Evolutionary conservation across 441 rosid genomes (phyloP), one percentile per base, ranked within the genome.

Genomic region (Rhodomyrtus psidioides): DNA sequence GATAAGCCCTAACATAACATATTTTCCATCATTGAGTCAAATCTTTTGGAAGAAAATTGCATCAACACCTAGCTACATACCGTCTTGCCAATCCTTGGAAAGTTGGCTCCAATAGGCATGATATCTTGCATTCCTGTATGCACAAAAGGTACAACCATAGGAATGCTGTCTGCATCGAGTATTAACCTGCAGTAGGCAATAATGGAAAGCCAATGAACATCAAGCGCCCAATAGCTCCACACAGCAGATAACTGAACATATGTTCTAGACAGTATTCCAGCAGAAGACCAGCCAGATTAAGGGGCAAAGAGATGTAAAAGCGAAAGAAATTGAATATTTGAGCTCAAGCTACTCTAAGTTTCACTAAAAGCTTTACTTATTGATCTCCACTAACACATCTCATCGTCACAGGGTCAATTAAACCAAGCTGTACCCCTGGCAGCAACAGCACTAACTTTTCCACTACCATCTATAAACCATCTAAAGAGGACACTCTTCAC

Each of bases 121-220:
- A 97, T 91, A 44, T 97, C 98, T 58, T 97, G 99, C 99, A 96
- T 96, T 82, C 99, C 99, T 30, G 93, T 91, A 87, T 97, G 99
- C 44, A 93, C 99, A 91, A 97, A 97, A 46, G 99, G 99, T 58
- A 97, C 90, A 83, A 97, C 98, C 89, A 95, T 86, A 1, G 99
- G 99, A 76, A 92, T 85, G 60, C 87, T 91, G 87, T 97, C 99
- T 39, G 98, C 93, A 82, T 97, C 99, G 82, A 97, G 93, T 86
- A 97, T 90, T 91, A 97, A 90, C 93, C 99, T 97, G 89, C 84
- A 53, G 55, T 23, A 21, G 44, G 83, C 54, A 53, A 30, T 39
- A 84, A 44, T 16, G 44, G 30, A 82, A 21, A 28, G 58, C 30
- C 42, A 54, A 53, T 53, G 27, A 85, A 21, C 53, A 82, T 81